Base-by-base conservation (phyloP, 192 early-diverging fungal genomes). In the Coemansia sp. region DNA sequence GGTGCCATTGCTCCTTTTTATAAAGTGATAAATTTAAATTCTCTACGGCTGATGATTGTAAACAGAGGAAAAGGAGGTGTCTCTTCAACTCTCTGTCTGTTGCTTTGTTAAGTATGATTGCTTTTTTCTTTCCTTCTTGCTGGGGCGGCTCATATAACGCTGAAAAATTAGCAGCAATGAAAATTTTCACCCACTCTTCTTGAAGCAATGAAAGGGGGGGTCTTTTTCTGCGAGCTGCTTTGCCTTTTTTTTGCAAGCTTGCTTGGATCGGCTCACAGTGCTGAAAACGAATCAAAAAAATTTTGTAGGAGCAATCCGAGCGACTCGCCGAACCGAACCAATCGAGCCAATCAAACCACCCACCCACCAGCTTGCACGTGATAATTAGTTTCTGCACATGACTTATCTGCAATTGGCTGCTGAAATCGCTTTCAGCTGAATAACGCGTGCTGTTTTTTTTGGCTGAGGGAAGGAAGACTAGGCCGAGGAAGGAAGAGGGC, bases 1-100 rank as follows among this genome's bases (percentile, higher is more conserved):
- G 79, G 79, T 35, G 79, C 79, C 79, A 82, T 82, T 82, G 67
- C 71, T 75, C 43, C 42, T 66, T 71, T 69, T 66, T 63, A 61
- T 61, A 34, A 60, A 53, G 66, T 64, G 57, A 52, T 64, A 68
- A 66, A 49, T 70, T 65, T 61, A 59, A 61, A 63, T 59, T 61
- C 67, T 69, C 73, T 67, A 63, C 77, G 48, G 66, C 61, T 64
- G 68, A 53, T 70, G 37, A 46, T 46, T 46, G 52, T 20, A 40
- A 59, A 75, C 72, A 75, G 72, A 65, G 63, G 64, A 69, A 79
- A 72, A 81, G 78, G 58, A 81, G 67, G 78, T 45, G 55, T 55
- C 65, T 58, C 42, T 10, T 37, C 42, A 23, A 8, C 30, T 51
- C 16, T 46, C 60, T 49, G 25, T 31, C 28, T n/a, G 0, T 30